Evolutionary conservation across 1,139 yeast species (phyloP), one percentile per base, ranked within the genome.

Genomic region (Kurtzmaniella quercitrusa): DNA sequence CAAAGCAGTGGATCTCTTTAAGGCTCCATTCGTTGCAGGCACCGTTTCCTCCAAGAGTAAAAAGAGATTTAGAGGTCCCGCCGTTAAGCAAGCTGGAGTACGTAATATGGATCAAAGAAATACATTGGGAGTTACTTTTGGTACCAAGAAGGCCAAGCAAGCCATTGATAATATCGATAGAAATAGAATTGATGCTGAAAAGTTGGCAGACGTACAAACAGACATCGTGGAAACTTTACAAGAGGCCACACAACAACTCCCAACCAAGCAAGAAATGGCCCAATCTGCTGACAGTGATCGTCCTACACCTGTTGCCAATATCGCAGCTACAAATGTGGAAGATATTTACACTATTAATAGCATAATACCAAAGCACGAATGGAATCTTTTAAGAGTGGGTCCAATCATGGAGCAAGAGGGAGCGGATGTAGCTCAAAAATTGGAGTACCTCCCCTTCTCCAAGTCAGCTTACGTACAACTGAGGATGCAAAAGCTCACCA

Each of bases 71-170:
- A 68, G 68, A 40, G 86, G 90, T 2, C 94, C 93, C 29, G 66
- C 72, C 23, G 72, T 86, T 47, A 80, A 75, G 62, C 81, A 76
- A 55, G 63, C 67, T 31, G 81, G 82, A 48, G 70, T 74, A 12
- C 74, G 81, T 56, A 67, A 71, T 52, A 64, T 73, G 37, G 70
- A 72, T 12, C 88, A 86, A 65, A 77, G 96, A 61, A 86, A 79
- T 50, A 87, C 88, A 2, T 75, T 93, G 57, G 98, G 98, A 59
- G 93, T 89, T 65, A 94, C 95, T 2, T 93, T 93, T 55, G 99
- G 99, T 76, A 91, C 98, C 48, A 89, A 88, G 68, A 91, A 84
- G 67, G 97, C 98, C 48, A 91, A 89, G 68, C 85, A 88, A 57
- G 95, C 96, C 34, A 87, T 94, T 59, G 72, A 79, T 42, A 91